Percentiles rank a stretch among this genome's conserved stretches.
phyloP scores from a whole-genome alignment of 1,284 basidiomycete genomes.

The Cutaneotrichosporon sp. region DNA sequence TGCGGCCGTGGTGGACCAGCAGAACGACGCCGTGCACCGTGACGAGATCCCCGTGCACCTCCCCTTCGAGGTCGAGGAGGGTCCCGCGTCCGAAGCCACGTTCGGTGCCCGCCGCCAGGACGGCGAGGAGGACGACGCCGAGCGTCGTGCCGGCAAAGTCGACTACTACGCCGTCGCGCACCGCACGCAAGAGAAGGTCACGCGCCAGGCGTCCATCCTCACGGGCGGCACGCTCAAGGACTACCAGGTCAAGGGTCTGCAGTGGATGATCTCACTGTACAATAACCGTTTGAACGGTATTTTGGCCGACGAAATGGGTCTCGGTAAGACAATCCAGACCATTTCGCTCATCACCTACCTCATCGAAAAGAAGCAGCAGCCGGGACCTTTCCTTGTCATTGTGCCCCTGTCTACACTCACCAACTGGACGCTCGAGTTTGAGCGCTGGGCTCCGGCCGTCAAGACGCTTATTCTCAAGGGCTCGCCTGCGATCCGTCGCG shows the following conservation, averaged over 20 bases:
- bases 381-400: constrained; percentile 94
- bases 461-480: constrained; percentile 88
- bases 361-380: constrained; percentile 85
- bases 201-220: constrained; percentile 75
- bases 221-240: constrained; percentile 78
- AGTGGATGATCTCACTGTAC: constrained; percentile 93
- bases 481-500: constrained; percentile 58
- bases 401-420: constrained; percentile 98
- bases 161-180: constrained; percentile 99
- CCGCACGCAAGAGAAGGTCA: constrained; percentile 81
- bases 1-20: constrained; percentile 89
- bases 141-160: constrained; percentile 63
- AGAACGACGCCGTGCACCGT: constrained; percentile 62
- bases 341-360: constrained; percentile 95
- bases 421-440: constrained; percentile 96
- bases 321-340: constrained; percentile 92
- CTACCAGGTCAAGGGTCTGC: constrained; percentile 93
- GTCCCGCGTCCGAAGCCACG: constrained; percentile 75
- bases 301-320: constrained; percentile 93
- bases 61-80: constrained; percentile 57
- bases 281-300: constrained; percentile 92
- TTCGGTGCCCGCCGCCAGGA: constrained; percentile 74
- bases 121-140: constrained; percentile 56
- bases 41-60: constrained; percentile 25
- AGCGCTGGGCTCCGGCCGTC: constrained; percentile 91